phyloP scores from a whole-genome alignment of 1,284 basidiomycete genomes.

The Cutaneotrichosporon sp. region DNA sequence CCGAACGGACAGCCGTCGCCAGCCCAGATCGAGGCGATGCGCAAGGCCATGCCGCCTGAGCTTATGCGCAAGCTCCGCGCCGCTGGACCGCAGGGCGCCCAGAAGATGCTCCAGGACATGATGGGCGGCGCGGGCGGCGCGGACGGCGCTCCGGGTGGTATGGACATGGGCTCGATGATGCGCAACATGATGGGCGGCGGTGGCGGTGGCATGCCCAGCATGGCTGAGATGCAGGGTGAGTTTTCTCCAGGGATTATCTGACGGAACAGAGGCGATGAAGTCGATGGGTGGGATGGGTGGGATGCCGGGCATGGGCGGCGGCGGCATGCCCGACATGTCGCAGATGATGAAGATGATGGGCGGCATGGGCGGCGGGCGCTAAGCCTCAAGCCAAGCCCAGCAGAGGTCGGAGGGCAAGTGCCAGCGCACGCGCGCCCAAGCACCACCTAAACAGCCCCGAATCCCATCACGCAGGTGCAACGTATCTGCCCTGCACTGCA shows the following conservation, averaged over 20 bases:
- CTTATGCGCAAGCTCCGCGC: conserved; percentile 78
- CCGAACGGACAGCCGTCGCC: conserved; percentile 82
- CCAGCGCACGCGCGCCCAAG: background rate
- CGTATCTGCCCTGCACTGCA: background rate
- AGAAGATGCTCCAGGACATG: conserved; percentile 94
- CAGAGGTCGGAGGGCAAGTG: background rate
- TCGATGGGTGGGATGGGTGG: conserved; percentile 84
- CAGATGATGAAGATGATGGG: conserved; percentile 57
- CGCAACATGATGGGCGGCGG: conserved; percentile 50
- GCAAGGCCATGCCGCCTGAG: conserved; percentile 84
- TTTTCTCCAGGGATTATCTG: conserved; percentile 7
- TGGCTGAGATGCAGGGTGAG: conserved; percentile 55
- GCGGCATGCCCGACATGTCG: conserved; percentile 52
- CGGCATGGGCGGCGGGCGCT: conserved; percentile 32
- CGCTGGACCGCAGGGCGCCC: conserved; percentile 74
- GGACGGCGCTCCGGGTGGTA: conserved; percentile 52
- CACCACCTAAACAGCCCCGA: background rate
- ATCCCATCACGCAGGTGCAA: background rate
- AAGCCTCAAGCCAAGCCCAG: background rate
- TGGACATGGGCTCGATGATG: conserved; percentile 66
- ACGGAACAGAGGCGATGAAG: conserved; percentile 65
- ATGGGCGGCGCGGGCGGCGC: conserved; percentile 56
- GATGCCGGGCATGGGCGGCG: conserved; percentile 58
- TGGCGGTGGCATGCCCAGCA: conserved; percentile 51
- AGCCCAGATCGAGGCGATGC: conserved; percentile 86